Percentiles rank a stretch among this genome's conserved stretches.
phyloP scores from a whole-genome alignment of 495 filamentous ascomycete genomes.

The Aspergillus bridgeri region DNA sequence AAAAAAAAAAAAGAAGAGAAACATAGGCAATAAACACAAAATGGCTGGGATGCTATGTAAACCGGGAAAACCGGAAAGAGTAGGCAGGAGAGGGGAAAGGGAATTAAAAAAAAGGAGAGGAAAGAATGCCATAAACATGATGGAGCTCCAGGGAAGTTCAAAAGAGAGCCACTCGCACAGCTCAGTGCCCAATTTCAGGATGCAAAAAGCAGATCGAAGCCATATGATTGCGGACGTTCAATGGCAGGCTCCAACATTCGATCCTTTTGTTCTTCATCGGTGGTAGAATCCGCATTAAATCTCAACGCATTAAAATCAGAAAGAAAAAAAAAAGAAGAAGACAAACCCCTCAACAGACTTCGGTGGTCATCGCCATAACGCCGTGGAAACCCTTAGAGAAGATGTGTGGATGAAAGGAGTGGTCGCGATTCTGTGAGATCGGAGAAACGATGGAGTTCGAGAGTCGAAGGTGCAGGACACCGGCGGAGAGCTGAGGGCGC shows the following conservation, averaged over 20 bases:
- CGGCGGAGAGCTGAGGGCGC: slow-evolving; percentile 8
- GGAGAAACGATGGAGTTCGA: not conserved
- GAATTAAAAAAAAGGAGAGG: slow-evolving; percentile 2
- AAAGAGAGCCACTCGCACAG: not conserved
- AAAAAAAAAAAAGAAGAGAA: slow-evolving; percentile 1
- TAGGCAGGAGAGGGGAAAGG: no score
- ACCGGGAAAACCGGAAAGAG: not conserved
- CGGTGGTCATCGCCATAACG: slow-evolving; percentile 18
- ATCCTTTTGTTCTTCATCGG: slow-evolving; percentile 8
- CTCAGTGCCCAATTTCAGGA: slow-evolving; percentile 1
- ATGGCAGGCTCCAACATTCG: slow-evolving; percentile 12
- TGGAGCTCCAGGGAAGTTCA: slow-evolving; percentile 32
- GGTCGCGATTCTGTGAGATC: not conserved
- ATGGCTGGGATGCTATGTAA: not conserved
- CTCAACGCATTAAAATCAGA: slow-evolving; percentile 10
- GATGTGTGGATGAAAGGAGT: not conserved
- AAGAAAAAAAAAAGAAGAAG: no score
- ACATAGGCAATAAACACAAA: not conserved
- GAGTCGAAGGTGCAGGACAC: not conserved
- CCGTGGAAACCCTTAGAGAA: slow-evolving; percentile 18
- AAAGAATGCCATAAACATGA: slow-evolving; percentile 16
- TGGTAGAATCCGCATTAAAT: slow-evolving; percentile 13
- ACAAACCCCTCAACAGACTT: not conserved
- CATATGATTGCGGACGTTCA: slow-evolving; percentile 12
- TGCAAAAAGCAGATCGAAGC: slow-evolving; percentile 19